Evolutionary conservation across 139 green algal species (phyloP).

Genomic region (Picochlorum sp.): DNA sequence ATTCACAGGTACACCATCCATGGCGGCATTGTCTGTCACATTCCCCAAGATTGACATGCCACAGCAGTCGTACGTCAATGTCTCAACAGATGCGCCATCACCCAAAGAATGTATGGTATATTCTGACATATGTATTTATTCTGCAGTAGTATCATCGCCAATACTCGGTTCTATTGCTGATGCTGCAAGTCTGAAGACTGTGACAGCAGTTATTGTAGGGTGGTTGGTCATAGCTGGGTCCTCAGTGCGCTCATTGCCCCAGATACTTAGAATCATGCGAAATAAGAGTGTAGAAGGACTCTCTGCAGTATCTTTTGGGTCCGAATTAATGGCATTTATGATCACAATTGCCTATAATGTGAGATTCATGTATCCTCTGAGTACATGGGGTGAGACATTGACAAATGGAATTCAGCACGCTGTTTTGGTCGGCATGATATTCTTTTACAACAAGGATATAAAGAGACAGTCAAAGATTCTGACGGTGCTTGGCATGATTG

Average conservation of each 20-base stretch:
- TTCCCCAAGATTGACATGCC: neutral
- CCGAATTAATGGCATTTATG: conserved; percentile 60
- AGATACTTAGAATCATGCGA: conserved; percentile 44
- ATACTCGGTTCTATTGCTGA: neutral
- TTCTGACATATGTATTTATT: too few species aligned
- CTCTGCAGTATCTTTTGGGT: conserved; percentile 42
- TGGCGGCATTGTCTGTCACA: too few species aligned
- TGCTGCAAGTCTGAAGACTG: neutral
- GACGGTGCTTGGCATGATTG: neutral
- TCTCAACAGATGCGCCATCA: neutral
- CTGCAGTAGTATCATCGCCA: neutral
- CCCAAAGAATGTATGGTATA: too few species aligned
- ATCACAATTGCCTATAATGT: conserved; percentile 66
- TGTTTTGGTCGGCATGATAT: conserved; percentile 6
- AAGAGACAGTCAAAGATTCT: neutral
- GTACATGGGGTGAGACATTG: conserved; percentile 47
- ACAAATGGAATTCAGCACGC: conserved; percentile 3
- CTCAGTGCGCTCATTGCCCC: conserved; percentile 53
- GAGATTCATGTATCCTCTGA: conserved; percentile 39
- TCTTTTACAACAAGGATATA: conserved; percentile 5
- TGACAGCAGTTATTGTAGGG: conserved; percentile 39
- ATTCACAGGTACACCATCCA: too few species aligned
- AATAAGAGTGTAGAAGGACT: conserved; percentile 44
- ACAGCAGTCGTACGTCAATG: neutral
- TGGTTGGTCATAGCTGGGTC: conserved; percentile 47